A percentile compares a stretch with the other conserved stretches of the same genome.
Evolutionary conservation across 2,329 filamentous ascomycete genomes (phyloP).

Genomic region (Pseudogymnoascus sp.): DNA sequence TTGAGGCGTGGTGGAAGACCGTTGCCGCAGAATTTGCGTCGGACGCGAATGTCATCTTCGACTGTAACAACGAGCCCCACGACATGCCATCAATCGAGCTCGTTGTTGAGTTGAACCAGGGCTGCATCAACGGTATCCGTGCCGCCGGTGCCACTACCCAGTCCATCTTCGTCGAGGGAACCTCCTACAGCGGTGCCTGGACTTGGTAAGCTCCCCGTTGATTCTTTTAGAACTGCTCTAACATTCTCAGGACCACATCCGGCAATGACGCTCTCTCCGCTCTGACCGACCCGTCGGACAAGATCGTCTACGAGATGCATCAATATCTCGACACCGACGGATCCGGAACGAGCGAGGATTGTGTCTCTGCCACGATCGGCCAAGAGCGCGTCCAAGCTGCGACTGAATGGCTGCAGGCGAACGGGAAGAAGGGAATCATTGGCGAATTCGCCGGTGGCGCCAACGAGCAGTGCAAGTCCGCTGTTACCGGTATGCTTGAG

Average conservation of each 20-base stretch:
- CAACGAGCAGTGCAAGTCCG: conserved; percentile 38
- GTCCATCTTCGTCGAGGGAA: conserved; percentile 48
- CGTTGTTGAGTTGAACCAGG: conserved; percentile 33
- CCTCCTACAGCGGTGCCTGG: conserved; percentile 35
- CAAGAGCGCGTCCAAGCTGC: conserved; percentile 39
- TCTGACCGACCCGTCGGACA: conserved; percentile 41
- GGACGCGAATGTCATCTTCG: conserved; percentile 30
- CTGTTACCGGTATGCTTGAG: conserved; percentile 38
- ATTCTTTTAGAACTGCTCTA: background rate
- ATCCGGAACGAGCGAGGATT: conserved; percentile 39
- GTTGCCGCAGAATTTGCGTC: conserved; percentile 28
- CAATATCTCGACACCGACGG: conserved; percentile 48
- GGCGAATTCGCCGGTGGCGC: conserved; percentile 44
- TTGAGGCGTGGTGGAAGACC: conserved; percentile 31
- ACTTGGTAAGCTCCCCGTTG: conserved; percentile 30
- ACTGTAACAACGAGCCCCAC: conserved; percentile 36
- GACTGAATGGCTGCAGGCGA: conserved; percentile 43
- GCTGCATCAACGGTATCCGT: conserved; percentile 32
- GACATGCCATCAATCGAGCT: conserved; percentile 30
- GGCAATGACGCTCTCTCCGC: conserved; percentile 38
- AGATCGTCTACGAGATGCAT: conserved; percentile 50
- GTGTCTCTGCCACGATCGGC: conserved; percentile 42
- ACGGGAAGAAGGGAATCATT: conserved; percentile 41
- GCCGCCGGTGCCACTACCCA: conserved; percentile 34
- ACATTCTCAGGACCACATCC: conserved; percentile 17